Conservation (phyloP, 768 basidiomycete genomes). For the Mrakia frigida region DNA sequence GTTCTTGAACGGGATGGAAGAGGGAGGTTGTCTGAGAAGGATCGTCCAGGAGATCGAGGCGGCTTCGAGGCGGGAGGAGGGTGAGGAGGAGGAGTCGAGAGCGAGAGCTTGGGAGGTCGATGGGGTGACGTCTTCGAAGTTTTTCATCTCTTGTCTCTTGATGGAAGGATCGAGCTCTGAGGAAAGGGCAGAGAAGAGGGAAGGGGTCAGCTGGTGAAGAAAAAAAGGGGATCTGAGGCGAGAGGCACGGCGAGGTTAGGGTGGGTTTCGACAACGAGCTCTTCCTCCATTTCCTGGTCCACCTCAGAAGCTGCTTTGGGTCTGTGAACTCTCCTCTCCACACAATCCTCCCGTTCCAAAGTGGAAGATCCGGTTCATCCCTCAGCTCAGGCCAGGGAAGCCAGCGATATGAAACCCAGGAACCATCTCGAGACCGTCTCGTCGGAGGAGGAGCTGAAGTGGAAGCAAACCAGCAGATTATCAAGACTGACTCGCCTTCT, state of each 20-base stretch:
- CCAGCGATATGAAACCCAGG: too few relatives aligned
- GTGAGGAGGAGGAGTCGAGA: neutral
- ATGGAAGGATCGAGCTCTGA: conserved; percentile 8
- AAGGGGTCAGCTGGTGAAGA: neutral
- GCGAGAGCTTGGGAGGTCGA: neutral
- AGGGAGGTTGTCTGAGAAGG: neutral
- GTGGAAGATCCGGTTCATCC: too few relatives aligned
- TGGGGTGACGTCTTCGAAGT: neutral
- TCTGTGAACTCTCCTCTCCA: too few relatives aligned
- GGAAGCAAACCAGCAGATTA: neutral
- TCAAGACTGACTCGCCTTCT: neutral
- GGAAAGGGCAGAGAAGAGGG: neutral
- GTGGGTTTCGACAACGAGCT: neutral
- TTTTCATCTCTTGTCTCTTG: neutral
- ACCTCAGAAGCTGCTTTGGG: too few relatives aligned
- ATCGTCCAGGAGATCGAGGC: neutral
- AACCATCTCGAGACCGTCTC: too few relatives aligned
- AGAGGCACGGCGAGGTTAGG: neutral
- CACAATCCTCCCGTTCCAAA: too few relatives aligned
- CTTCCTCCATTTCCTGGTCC: too few relatives aligned
- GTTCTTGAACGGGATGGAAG: neutral
- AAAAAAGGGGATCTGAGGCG: neutral
- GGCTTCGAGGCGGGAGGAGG: neutral
- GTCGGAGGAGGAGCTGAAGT: too few relatives aligned
- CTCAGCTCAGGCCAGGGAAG: too few relatives aligned